phyloP scores from a whole-genome alignment of 2,329 filamentous ascomycete species.

The Hypocreales sp. region DNA sequence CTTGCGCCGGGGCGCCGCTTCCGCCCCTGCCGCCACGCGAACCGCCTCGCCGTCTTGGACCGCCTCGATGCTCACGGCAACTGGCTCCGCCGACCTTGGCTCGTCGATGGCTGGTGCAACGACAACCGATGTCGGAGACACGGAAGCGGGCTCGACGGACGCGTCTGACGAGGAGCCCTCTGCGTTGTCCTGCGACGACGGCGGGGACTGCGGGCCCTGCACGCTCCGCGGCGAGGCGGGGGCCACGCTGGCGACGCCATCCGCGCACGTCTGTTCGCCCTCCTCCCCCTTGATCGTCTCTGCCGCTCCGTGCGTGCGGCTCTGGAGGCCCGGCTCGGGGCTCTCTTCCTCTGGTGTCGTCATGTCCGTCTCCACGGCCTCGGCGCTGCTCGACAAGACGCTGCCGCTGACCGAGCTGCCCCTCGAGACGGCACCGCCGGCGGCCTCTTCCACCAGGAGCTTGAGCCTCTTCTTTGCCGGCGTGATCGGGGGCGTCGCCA shows the following conservation, averaged over 20 bases:
- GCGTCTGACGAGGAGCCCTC: neutral
- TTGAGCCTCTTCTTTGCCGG: slow-evolving; percentile 38
- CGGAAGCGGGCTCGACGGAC: slow-evolving; percentile 2
- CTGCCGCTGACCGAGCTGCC: slow-evolving; percentile 19
- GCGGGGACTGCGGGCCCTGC: slow-evolving; percentile 11
- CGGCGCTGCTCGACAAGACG: slow-evolving; percentile 11
- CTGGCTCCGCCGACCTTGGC: slow-evolving; percentile 3
- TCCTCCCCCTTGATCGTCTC: slow-evolving; percentile 4
- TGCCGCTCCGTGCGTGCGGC: no score
- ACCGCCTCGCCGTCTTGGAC: slow-evolving; percentile 5
- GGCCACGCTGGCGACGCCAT: slow-evolving; percentile 3
- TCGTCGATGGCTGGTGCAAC: slow-evolving; percentile 3
- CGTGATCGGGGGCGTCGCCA: slow-evolving; percentile 39
- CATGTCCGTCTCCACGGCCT: slow-evolving; percentile 23
- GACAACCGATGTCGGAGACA: neutral
- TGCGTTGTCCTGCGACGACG: slow-evolving; percentile 3
- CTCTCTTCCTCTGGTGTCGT: slow-evolving; percentile 35
- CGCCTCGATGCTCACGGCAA: slow-evolving; percentile 12
- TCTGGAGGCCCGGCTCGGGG: slow-evolving; percentile 20
- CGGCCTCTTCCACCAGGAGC: slow-evolving; percentile 10
- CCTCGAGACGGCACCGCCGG: slow-evolving; percentile 17
- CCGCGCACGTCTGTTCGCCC: slow-evolving; percentile 2
- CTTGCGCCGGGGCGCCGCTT: slow-evolving; percentile 10
- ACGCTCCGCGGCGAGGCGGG: slow-evolving; percentile 17
- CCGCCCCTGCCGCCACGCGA: no score